Base-by-base conservation (phyloP, 164 flowering plant species). In the Protea cynaroides region DNA sequence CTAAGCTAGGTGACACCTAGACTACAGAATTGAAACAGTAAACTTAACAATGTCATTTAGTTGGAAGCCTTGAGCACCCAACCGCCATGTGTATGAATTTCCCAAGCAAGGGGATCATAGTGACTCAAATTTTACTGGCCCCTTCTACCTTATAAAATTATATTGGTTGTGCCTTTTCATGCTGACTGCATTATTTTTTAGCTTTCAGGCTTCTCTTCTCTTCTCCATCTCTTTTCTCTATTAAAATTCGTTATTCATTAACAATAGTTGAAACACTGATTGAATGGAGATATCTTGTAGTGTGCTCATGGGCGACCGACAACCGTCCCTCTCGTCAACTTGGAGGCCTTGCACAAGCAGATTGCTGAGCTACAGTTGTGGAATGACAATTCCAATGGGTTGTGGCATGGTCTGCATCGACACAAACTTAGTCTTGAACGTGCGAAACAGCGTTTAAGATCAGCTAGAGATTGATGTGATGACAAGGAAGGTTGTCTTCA, bases 251-350 rank as follows among this genome's bases (percentile, higher is more conserved):
- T 29, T 29, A 29, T 29, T 29, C 53, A 6, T 40, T 18, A 25
- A 46, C 14, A 47, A 47, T 9, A 40, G 3, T 1, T 2, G 8
- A 40, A 40, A 40, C 12, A 40, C 10, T 9, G 25, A 51, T 19
- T n/a, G 52, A 40, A 8, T 29, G 25, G 58, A 24, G 8, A 37
- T 70, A 25, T 56, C 25, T 22, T 81, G 76, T 78, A 92, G 99
- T 95, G 99, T 80, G 99, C 99, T 73, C 99, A 92, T 77, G 99
- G 99, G 58, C 81, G 99, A 23, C 99, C 99, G 8, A 95, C 97
- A 1, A 92, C 92, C 36, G 92, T 75, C 17, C 97, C 99, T 14
- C 76, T 95, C 10, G 91, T 95, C 60, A 80, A 86, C 77, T 71
- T 95, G 83, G 83, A 74, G 57, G 84, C 83, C 25, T 73, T 95